Evolutionary conservation across 2,329 filamentous ascomycete genomes (phyloP).

Genomic region (Aspergillus sp.): DNA sequence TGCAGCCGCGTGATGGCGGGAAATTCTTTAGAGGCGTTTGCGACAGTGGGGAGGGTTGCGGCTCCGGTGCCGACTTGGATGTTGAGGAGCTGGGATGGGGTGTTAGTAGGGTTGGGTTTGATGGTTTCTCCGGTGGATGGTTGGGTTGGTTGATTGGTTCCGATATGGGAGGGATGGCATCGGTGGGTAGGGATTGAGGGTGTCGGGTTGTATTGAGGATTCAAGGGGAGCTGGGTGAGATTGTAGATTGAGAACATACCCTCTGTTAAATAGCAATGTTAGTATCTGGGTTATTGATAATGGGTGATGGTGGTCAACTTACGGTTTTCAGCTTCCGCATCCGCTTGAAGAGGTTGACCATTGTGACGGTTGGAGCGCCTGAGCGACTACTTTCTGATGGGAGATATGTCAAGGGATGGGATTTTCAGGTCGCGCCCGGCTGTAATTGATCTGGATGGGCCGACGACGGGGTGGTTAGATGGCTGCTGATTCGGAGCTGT

Average conservation of each 20-base stretch:
- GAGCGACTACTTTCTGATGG: background rate
- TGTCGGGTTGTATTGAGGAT: background rate
- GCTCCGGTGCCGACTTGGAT: slow-evolving; percentile 82
- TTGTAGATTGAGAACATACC: slow-evolving; percentile 26
- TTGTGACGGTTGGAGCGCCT: slow-evolving; percentile 27
- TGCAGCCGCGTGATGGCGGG: slow-evolving; percentile 45
- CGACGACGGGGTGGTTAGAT: slow-evolving; percentile 6
- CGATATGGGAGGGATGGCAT: background rate
- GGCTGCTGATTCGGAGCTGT: slow-evolving; percentile 14
- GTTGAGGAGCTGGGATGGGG: slow-evolving; percentile 63
- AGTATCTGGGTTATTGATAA: background rate
- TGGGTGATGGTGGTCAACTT: slow-evolving; percentile 22
- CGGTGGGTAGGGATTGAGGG: background rate
- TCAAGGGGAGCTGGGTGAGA: background rate
- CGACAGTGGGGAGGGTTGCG: slow-evolving; percentile 65
- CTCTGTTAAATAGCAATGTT: slow-evolving; percentile 24
- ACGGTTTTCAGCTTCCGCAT: slow-evolving; percentile 74
- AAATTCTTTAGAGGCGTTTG: slow-evolving; percentile 34
- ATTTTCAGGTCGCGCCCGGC: background rate
- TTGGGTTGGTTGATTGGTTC: background rate
- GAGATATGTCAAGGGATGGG: background rate
- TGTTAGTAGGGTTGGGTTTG: background rate
- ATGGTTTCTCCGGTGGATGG: background rate
- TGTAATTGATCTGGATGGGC: slow-evolving; percentile 4
- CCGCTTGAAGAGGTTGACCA: slow-evolving; percentile 60